Conservation (phyloP, 805 yeast genomes). For the Isabelozyma pseudorhagii region DNA sequence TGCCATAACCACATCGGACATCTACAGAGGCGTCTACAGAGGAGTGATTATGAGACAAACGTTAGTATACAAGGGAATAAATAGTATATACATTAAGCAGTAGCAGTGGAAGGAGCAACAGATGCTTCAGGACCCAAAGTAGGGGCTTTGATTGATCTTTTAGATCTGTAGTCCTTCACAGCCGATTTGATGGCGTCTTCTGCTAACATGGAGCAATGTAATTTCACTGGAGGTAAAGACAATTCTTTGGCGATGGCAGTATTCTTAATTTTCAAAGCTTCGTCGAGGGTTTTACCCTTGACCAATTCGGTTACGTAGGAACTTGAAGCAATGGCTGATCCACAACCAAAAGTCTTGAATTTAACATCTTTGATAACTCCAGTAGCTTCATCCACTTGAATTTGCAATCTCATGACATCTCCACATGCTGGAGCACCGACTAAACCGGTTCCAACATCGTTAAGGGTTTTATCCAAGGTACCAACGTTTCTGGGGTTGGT, state of each 20-base stretch:
- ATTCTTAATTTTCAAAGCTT: constrained; percentile 89
- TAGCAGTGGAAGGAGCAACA: constrained; percentile 11
- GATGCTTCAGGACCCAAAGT: constrained; percentile 63
- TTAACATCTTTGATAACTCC: constrained; percentile 94
- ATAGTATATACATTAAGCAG: constrained; percentile 7
- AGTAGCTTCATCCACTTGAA: constrained; percentile 84
- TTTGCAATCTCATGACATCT: constrained; percentile 97
- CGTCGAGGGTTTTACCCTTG: constrained; percentile 90
- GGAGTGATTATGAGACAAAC: not conserved
- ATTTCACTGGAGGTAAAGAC: constrained; percentile 92
- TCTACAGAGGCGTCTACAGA: too few relatives aligned
- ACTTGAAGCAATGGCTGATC: constrained; percentile 94
- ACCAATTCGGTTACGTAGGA: constrained; percentile 94
- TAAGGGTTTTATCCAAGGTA: constrained; percentile 71
- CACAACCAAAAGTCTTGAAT: constrained; percentile 99
- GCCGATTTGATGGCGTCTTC: constrained; percentile 99
- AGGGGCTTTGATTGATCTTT: constrained; percentile 55
- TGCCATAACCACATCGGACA: not conserved
- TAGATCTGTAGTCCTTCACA: constrained; percentile 87
- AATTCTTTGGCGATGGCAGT: constrained; percentile 93
- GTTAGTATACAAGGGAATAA: not conserved
- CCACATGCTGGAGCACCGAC: constrained; percentile 99
- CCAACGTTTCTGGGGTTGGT: constrained; percentile 97
- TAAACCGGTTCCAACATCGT: constrained; percentile 89
- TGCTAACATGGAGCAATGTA: constrained; percentile 98